Conservation (phyloP, 164 flowering plant species). For the Pachysandra terminalis region DNA sequence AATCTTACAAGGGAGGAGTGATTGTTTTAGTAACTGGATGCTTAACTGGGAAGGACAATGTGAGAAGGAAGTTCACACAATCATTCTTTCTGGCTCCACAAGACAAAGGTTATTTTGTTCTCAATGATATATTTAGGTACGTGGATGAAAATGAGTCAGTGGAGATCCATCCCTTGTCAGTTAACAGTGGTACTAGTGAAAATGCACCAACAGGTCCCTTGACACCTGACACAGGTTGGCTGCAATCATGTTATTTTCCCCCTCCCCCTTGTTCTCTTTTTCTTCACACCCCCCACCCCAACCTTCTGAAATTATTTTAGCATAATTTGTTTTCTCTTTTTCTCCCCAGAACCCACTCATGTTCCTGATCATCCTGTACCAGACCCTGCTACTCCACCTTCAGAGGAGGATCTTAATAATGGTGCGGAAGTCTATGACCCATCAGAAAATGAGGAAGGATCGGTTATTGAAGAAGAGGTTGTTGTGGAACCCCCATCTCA, state of each 20-base stretch:
- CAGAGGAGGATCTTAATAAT: constrained; percentile 32
- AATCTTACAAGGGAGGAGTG: constrained; percentile 49
- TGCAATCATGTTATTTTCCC: not conserved
- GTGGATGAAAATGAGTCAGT: constrained; percentile 32
- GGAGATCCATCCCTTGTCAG: constrained; percentile 11
- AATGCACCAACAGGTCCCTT: constrained; percentile 13
- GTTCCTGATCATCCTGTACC: constrained; percentile 22
- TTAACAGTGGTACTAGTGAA: constrained; percentile 19
- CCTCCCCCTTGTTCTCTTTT: too few relatives aligned
- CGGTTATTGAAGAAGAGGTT: constrained; percentile 42
- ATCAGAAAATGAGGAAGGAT: constrained; percentile 41
- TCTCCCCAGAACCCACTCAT: constrained; percentile 30
- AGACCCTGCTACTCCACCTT: constrained; percentile 18
- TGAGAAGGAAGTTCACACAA: constrained; percentile 51
- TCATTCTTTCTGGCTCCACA: constrained; percentile 69
- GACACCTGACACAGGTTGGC: constrained; percentile 31
- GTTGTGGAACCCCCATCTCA: constrained; percentile 26
- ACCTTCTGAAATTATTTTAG: not conserved
- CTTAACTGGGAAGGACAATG: constrained; percentile 51
- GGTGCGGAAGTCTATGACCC: constrained; percentile 48
- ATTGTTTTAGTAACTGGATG: constrained; percentile 64
- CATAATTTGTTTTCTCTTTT: constrained; percentile 6
- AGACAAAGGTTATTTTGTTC: constrained; percentile 57
- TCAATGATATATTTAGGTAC: constrained; percentile 54
- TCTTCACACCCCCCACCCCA: too few relatives aligned